phyloP scores from a whole-genome alignment of 2,329 filamentous ascomycete species.

The Cercospora berteroae region DNA sequence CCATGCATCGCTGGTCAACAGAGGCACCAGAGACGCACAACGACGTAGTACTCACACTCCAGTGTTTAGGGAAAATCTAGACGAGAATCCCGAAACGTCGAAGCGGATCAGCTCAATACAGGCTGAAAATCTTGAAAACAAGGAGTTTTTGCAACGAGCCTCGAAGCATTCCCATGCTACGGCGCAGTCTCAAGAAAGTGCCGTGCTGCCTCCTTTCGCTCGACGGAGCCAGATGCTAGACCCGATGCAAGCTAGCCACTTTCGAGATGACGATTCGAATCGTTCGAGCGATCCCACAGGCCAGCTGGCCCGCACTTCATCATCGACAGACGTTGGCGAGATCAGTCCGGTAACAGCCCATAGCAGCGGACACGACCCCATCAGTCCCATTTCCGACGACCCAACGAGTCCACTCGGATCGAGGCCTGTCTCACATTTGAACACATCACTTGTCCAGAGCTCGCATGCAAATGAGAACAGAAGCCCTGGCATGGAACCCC shows the following conservation, averaged over 20 bases:
- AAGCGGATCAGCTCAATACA: conserved; percentile 45
- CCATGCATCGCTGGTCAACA: conserved; percentile 22
- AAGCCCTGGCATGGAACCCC: conserved; percentile 3
- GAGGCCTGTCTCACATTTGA: conserved; percentile 24
- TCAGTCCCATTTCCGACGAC: conserved; percentile 23
- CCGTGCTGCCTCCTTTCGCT: conserved; percentile 37
- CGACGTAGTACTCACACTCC: conserved; percentile 52
- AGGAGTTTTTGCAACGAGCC: conserved; percentile 48
- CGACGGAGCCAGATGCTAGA: conserved; percentile 37
- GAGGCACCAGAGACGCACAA: conserved; percentile 9
- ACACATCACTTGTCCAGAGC: conserved; percentile 7
- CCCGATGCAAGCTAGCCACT: conserved; percentile 30
- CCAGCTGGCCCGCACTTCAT: conserved; percentile 19
- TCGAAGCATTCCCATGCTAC: conserved; percentile 36
- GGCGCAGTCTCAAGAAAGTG: conserved; percentile 32
- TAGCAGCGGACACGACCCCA: conserved; percentile 15
- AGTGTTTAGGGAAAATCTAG: conserved; percentile 61
- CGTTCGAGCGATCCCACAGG: conserved; percentile 30
- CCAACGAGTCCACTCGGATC: conserved; percentile 16
- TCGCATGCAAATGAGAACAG: conserved; percentile 12
- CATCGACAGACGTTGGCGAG: conserved; percentile 21
- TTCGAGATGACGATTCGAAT: conserved; percentile 29
- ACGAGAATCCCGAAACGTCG: conserved; percentile 48
- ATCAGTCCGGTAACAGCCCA: conserved; percentile 29
- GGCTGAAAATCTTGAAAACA: conserved; percentile 50